A percentile compares a stretch with the other conserved stretches of the same genome.
Conservation (phyloP, 441 rosid genomes). For the Adansonia grandidieri region DNA sequence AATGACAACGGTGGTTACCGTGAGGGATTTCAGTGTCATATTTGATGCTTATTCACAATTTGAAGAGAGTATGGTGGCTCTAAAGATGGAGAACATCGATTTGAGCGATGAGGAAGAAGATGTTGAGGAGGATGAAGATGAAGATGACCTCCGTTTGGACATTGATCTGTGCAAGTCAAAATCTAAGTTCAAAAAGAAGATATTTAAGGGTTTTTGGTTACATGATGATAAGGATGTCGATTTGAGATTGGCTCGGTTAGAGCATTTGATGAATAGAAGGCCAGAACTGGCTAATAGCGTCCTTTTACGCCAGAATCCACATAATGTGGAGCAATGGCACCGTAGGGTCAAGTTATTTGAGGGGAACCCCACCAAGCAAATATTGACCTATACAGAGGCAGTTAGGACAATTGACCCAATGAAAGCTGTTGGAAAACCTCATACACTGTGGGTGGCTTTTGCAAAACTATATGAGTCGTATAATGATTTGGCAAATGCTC, state of each 20-base stretch:
- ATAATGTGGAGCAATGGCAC: slow-evolving; percentile 97
- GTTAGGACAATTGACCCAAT: slow-evolving; percentile 89
- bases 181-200: slow-evolving; percentile 66
- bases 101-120: slow-evolving; percentile 72
- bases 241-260: slow-evolving; percentile 78
- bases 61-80: slow-evolving; percentile 77
- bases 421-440: slow-evolving; percentile 96
- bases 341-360: slow-evolving; percentile 68
- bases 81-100: slow-evolving; percentile 69
- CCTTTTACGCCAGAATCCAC: slow-evolving; percentile 91
- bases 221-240: slow-evolving; percentile 80
- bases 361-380: slow-evolving; percentile 73
- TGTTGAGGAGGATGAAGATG: slow-evolving; percentile 40
- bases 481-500: slow-evolving; percentile 75
- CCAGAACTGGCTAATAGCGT: slow-evolving; percentile 91
- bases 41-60: slow-evolving; percentile 83
- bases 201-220: slow-evolving; percentile 76
- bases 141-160: slow-evolving; percentile 60
- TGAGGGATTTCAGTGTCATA: slow-evolving; percentile 88
- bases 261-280: slow-evolving; percentile 75
- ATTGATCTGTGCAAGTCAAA: slow-evolving; percentile 42
- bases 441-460: slow-evolving; percentile 86
- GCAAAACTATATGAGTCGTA: slow-evolving; percentile 79
- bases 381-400: slow-evolving; percentile 88
- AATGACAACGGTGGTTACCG: slow-evolving; percentile 86